Evolutionary conservation across 2,329 filamentous ascomycete genomes (phyloP).

Genomic region (Pseudocercospora eumusae): DNA sequence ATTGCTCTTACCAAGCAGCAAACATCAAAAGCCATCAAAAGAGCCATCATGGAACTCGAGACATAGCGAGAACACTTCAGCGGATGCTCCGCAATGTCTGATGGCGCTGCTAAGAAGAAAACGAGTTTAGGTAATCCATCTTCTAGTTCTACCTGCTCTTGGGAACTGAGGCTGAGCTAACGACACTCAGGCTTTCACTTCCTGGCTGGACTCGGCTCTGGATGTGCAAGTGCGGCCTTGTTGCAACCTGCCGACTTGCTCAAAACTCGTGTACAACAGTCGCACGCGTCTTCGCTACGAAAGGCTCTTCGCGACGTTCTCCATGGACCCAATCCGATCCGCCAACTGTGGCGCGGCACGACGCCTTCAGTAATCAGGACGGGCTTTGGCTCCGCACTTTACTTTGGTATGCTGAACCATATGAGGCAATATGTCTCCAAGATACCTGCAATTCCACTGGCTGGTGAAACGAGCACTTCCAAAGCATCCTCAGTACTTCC

Average conservation of each 20-base stretch:
- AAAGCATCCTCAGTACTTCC: constrained; percentile 69
- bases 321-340: constrained; percentile 64
- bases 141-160: background rate
- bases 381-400: constrained; percentile 87
- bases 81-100: constrained; percentile 23
- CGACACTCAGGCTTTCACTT: constrained; percentile 72
- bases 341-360: constrained; percentile 86
- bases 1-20: background rate
- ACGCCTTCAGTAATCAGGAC: constrained; percentile 90
- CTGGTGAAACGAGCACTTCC: constrained; percentile 12
- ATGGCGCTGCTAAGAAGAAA: constrained; percentile 24
- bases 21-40: constrained; percentile 5
- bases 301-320: constrained; percentile 70
- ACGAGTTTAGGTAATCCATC: constrained; percentile 29
- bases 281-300: constrained; percentile 64
- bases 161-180: background rate
- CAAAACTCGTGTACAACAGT: constrained; percentile 94
- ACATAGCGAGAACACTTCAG: constrained; percentile 1
- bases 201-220: constrained; percentile 81
- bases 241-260: constrained; percentile 94
- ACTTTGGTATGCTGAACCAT: constrained; percentile 82
- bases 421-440: constrained; percentile 47
- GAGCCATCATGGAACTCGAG: background rate
- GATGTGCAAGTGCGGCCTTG: constrained; percentile 82
- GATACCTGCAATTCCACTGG: constrained; percentile 29